phyloP scores from a whole-genome alignment of 78 protist species.

The Blattamonas nauphoetae region DNA sequence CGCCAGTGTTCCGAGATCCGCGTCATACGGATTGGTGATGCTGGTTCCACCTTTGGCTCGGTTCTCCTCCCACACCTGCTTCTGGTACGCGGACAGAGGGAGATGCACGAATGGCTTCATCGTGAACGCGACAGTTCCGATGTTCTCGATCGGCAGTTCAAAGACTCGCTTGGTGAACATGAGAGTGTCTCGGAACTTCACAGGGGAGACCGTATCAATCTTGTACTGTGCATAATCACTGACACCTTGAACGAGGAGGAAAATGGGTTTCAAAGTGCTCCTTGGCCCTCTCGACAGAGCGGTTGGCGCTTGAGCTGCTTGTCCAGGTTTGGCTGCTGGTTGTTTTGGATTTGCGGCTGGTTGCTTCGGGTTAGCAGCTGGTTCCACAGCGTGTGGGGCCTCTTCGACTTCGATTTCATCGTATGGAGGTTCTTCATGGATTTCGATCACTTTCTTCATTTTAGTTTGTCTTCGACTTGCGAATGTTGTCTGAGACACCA shows the following conservation, averaged over 20 bases:
- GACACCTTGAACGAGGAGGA: not conserved
- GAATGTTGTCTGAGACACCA: no score
- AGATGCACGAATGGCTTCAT: not conserved
- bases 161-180: constrained; percentile 45
- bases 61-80: not conserved
- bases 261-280: no score
- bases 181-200: constrained; percentile 38
- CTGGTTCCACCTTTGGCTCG: constrained; percentile 2
- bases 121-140: not conserved
- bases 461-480: no score
- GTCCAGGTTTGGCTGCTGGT: not conserved
- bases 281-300: no score
- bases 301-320: not conserved
- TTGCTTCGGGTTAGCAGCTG: not conserved
- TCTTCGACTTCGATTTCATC: no score
- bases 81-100: not conserved
- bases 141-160: constrained; percentile 35
- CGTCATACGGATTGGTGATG: not conserved
- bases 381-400: not conserved
- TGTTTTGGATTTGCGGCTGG: not conserved
- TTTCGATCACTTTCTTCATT: no score
- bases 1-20: constrained; percentile 20
- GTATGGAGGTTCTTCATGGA: no score
- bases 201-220: not conserved
- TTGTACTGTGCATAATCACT: not conserved